Evolutionary conservation across 352 stramenopile species (phyloP), one percentile per base, ranked within the genome.

Genomic region (Pythium dissotocum): DNA sequence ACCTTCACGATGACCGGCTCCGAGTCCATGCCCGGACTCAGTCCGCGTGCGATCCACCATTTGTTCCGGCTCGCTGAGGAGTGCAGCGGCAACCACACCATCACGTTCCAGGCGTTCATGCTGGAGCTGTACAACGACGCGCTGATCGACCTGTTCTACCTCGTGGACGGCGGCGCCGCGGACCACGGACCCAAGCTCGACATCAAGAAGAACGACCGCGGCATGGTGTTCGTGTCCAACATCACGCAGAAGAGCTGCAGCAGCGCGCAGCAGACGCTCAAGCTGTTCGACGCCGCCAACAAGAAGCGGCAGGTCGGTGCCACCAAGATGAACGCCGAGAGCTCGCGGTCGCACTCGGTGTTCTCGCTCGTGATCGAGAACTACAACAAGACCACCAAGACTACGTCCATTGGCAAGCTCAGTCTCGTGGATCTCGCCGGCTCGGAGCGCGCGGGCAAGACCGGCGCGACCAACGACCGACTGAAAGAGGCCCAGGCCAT

Each of bases 271-370:
- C 90, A 97, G 59, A 89, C 94, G 5, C 71, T 97, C 44, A 82
- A 80, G 32, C 65, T 98, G 24, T 97, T 98, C 55, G 87, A 97
- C 36, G 61, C 58, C 13, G 94, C 91, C 26, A 97, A 97, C 78
- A 86, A 86, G 55, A 93, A 96, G 69, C 81, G 95, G 2, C 88
- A 98, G 59, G 90, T 97, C 9, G 90, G 85, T 2, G 87, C 90
- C 2, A 98, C 91, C 48, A 97, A 97, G 76, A 97, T 98, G 93
- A 98, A 98, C 75, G 89, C 88, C 55, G 91, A 97, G 65, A 96
- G 82, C 69, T 93, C 79, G 65, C 87, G 90, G 54, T 97, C 85
- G 40, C 93, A 98, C 82, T 94, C 85, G 48, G 88, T 98, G 38
- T 96, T 98, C 63, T 91, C 85, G 21, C 71, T 98, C 33, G 65